A percentile compares a stretch with the other conserved stretches of the same genome.
Evolutionary conservation across 2,329 filamentous ascomycete genomes (phyloP).

Genomic region (Raffaelea ambrosiae): DNA sequence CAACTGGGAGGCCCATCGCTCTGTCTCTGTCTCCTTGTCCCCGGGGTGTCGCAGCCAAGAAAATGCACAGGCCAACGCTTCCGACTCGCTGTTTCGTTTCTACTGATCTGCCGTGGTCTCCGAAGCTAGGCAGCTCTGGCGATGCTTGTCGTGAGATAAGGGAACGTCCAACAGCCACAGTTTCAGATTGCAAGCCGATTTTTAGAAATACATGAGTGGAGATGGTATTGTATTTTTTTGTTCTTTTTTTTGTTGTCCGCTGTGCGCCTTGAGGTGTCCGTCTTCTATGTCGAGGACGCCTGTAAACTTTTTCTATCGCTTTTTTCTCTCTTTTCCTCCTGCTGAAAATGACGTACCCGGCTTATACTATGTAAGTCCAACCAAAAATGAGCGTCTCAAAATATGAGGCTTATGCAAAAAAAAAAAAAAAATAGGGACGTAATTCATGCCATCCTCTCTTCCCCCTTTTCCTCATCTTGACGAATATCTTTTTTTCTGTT

Average conservation of each 20-base stretch:
- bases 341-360: background rate
- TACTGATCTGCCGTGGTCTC: no score
- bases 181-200: no score
- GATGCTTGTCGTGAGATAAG: no score
- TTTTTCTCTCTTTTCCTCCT: background rate
- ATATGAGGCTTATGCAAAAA: background rate
- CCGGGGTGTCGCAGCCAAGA: no score
- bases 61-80: no score
- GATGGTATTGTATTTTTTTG: background rate
- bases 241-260: conserved; percentile 10
- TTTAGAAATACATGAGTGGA: background rate
- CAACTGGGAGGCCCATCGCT: no score
- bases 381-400: no score
- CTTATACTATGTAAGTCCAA: background rate
- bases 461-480: background rate
- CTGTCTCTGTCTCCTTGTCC: background rate
- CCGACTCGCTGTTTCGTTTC: no score
- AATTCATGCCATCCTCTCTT: background rate
- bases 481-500: no score
- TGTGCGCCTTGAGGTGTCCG: background rate
- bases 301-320: background rate
- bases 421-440: background rate
- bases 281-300: no score
- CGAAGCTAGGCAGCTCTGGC: no score
- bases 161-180: no score